phyloP scores from a whole-genome alignment of 2,329 filamentous ascomycete genomes.

The Dactylellina leptospora region DNA sequence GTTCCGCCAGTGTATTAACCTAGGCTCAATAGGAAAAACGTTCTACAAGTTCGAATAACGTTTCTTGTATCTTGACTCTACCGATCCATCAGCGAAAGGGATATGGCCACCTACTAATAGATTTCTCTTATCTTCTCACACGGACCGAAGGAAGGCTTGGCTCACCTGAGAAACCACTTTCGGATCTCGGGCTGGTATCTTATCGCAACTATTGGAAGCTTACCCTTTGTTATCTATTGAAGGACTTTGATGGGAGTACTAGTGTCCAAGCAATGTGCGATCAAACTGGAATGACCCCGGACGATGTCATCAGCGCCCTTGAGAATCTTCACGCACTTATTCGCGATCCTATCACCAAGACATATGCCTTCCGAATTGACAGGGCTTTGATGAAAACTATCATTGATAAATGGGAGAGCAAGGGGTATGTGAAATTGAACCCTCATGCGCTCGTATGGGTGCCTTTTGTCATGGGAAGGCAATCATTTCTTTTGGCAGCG shows the following conservation, averaged over 20 bases:
- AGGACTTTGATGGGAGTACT: constrained; percentile 62
- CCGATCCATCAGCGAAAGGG: constrained; percentile 97
- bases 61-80: constrained; percentile 94
- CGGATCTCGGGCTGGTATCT: constrained; percentile 96
- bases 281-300: constrained; percentile 91
- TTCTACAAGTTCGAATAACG: constrained; percentile 92
- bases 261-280: constrained; percentile 72
- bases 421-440: constrained; percentile 85
- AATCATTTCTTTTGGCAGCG: constrained; percentile 72
- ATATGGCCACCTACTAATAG: constrained; percentile 94
- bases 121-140: constrained; percentile 97
- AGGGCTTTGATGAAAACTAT: constrained; percentile 85
- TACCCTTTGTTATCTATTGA: constrained; percentile 82
- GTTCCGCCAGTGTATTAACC: constrained; percentile 3
- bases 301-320: constrained; percentile 92
- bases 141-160: constrained; percentile 92
- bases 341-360: constrained; percentile 84
- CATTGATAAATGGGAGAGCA: constrained; percentile 85
- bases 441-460: constrained; percentile 88
- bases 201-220: constrained; percentile 98
- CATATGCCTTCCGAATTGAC: constrained; percentile 89
- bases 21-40: constrained; percentile 73
- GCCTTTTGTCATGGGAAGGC: constrained; percentile 91
- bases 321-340: constrained; percentile 90
- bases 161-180: constrained; percentile 94